Evolutionary conservation across 306 rosid genomes (phyloP).

Genomic region (Sphenostylis stenocarpa): DNA sequence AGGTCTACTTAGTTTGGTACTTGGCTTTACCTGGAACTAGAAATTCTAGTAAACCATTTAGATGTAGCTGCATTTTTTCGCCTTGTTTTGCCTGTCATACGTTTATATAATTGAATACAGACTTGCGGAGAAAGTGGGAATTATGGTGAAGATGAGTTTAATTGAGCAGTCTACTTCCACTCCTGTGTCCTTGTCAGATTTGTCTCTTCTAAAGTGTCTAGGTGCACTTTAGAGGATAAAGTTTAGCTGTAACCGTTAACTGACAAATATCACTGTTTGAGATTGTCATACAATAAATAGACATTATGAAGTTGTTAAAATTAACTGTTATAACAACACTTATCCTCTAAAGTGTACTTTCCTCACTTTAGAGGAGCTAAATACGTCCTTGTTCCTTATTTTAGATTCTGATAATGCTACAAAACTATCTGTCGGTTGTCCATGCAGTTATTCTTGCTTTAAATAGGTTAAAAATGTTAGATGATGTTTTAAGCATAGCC

Average conservation of each 20-base stretch:
- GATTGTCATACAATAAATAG: background rate
- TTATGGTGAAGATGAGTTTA: slow-evolving; percentile 4
- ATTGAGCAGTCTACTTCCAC: background rate
- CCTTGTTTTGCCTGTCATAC: background rate
- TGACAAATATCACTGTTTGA: background rate
- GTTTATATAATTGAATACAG: background rate
- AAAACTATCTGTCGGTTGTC: background rate
- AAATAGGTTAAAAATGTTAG: background rate
- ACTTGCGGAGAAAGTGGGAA: background rate
- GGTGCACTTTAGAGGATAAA: background rate
- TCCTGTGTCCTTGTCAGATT: background rate
- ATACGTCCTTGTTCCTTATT: background rate
- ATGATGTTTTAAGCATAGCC: background rate
- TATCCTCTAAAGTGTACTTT: background rate
- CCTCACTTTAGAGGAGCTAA: background rate
- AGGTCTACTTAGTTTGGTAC: background rate
- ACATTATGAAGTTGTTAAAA: background rate
- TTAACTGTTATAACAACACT: background rate
- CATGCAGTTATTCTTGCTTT: background rate
- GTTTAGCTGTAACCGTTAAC: background rate
- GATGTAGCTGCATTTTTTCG: background rate
- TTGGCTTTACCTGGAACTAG: background rate
- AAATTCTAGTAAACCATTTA: background rate
- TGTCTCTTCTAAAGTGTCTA: background rate
- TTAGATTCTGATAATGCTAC: background rate